Base-by-base conservation (phyloP, 192 early-diverging fungal species). In the Podila clonocystis region DNA sequence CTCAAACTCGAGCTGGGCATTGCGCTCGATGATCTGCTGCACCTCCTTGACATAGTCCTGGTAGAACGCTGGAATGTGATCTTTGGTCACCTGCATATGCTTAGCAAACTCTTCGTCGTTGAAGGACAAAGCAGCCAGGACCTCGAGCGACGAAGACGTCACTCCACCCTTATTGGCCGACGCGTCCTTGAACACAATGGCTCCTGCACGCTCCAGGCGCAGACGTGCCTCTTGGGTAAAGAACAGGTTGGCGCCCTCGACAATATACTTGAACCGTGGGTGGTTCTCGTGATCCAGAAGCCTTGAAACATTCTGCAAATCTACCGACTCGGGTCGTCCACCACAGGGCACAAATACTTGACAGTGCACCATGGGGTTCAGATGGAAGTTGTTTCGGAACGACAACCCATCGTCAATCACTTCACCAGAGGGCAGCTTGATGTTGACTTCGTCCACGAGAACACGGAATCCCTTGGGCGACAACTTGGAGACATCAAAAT, bases 151-250 rank as follows among this genome's bases (percentile, higher is more conserved):
- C 9, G 96, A 97, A 33, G 97, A 99, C 0, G 97, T 99, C 31
- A 99, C 97, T 76, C 97, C 97, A 59, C 97, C 97, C 88, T 99
- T 99, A 88, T 99, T 99, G 71, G 97, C 97, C 8, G 97, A 99
- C 8, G 97, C 95, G 82, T 99, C 97, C 88, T 99, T 99, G 90
- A 97, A 98, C 67, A 98, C 90, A 55, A 97, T 87, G 49, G 92
- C 92, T 60, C 97, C 97, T 41, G 94, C 93, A 87, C 96, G 95
- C 72, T 99, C 97, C 29, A 99, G 89, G 15, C 94, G 92, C 57
- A 99, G 91, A 84, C 97, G 97, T 3, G 97, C 97, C 82, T 98
- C 97, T 79, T 99, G 97, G 8, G 97, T 99, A 62, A 99, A 96
- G 91, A 99, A 99, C 75, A 99, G 86, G 88, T 99, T 99, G 75